phyloP scores from a whole-genome alignment of 169 alveolate species.

The Toxoplasma gondii region DNA sequence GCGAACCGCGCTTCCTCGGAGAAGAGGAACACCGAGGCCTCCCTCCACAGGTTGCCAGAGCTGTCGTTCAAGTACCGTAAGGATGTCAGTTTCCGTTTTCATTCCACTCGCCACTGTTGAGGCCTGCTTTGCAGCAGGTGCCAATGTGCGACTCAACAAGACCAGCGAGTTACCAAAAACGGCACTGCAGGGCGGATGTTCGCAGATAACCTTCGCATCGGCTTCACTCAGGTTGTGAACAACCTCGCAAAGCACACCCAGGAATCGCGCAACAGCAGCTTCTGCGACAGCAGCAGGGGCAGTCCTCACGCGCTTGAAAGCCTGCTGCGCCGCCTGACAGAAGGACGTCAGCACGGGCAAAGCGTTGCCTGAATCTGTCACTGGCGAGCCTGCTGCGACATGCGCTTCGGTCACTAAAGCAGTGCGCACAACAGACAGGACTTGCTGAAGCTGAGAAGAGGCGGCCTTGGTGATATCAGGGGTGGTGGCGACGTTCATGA shows the following conservation, averaged over 20 bases:
- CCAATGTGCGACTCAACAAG: neutral
- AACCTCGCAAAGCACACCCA: neutral
- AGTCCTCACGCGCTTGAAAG: neutral
- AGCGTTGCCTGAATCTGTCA: neutral
- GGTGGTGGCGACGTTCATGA: neutral
- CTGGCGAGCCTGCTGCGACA: neutral
- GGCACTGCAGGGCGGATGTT: neutral
- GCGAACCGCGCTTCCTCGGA: neutral
- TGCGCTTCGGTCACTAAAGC: neutral
- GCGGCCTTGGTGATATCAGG: neutral
- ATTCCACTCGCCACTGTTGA: neutral
- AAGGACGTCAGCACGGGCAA: neutral
- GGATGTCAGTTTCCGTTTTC: neutral
- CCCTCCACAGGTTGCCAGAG: neutral
- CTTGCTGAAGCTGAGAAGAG: neutral
- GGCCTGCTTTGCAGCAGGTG: neutral
- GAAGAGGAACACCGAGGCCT: neutral
- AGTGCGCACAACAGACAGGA: neutral
- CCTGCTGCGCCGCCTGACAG: constrained; percentile 6
- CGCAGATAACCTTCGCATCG: neutral
- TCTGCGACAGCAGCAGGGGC: neutral
- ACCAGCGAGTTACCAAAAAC: neutral
- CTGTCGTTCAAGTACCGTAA: neutral
- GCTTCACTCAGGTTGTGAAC: neutral
- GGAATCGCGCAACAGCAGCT: neutral